Evolutionary conservation across 352 stramenopile genomes (phyloP), one percentile per base, ranked within the genome.

Genomic region (Elongisporangium senticosum): DNA sequence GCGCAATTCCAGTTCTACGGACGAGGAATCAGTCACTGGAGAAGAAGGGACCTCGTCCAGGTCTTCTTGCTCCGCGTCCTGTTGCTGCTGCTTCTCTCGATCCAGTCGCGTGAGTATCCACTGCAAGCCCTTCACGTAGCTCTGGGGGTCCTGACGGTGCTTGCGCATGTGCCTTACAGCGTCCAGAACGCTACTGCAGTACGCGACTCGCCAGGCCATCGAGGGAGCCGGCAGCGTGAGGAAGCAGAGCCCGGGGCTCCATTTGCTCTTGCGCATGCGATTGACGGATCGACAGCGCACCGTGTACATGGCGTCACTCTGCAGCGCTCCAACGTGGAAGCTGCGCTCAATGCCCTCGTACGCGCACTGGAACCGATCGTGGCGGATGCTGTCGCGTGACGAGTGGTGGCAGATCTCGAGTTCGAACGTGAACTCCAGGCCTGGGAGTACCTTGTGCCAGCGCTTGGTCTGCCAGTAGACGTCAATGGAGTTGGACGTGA

Each of bases 391-490:
- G 4, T 69, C 37, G 15, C 15, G 50, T 53, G 13, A 24, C 17
- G 20, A 28, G 26, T 83, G 76, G 11, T 58, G 65, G 49, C 77
- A 79, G 13, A 87, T 61, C 52, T 88, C 77, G 26, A 90, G 72
- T 59, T 87, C 80, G 26, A 74, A 90, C 26, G 64, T 53, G 19
- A 84, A 52, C 8, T 68, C 61, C 3, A 87, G 63, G 0, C 77
- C 68, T 7, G 52, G 63, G 39, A 77, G 61, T 10, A 72, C 59
- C 15, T 76, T 69, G 66, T 72, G 84, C 61, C 70, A 71, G 52
- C 70, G 63, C 15, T 65, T 53, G 43, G 86, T 70, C 51, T 84
- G 75, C 80, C 80, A 90, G 59, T 83, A 88, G 50, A 77, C 74
- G 51, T 80, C 56, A 7, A 83, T 57, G 19, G 74, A 67, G 8